Conservation (phyloP, 2,329 filamentous ascomycete genomes). For the Kalmusia sp. region DNA sequence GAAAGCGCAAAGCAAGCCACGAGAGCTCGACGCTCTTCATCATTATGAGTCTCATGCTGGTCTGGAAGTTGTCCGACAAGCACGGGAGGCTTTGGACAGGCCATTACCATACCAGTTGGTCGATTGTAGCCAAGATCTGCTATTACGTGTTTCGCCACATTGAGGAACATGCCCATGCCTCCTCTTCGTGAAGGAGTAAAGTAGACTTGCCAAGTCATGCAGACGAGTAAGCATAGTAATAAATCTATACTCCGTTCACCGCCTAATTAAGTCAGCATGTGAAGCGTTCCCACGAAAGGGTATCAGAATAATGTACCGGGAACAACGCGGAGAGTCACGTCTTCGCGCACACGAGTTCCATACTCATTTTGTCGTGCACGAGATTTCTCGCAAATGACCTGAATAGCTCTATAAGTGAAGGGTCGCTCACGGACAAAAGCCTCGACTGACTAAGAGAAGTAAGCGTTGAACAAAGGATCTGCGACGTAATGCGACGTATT, state of each 20-base stretch:
- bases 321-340: slow-evolving; percentile 10
- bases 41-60: slow-evolving; percentile 40
- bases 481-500: too few species aligned
- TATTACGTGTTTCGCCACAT: slow-evolving; percentile 14
- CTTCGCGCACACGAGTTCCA: slow-evolving; percentile 13
- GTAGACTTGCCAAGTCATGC: slow-evolving; percentile 20
- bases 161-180: slow-evolving; percentile 14
- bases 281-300: background rate
- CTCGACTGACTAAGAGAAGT: slow-evolving; percentile 4
- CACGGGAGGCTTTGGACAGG: slow-evolving; percentile 14
- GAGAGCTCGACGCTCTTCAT: slow-evolving; percentile 59
- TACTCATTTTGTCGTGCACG: slow-evolving; percentile 14
- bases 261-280: background rate
- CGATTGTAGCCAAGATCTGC: slow-evolving; percentile 17
- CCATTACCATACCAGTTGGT: background rate
- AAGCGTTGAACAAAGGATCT: background rate
- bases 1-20: slow-evolving; percentile 56
- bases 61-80: slow-evolving; percentile 8
- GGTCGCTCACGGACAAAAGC: slow-evolving; percentile 18
- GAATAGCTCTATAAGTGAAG: slow-evolving; percentile 16
- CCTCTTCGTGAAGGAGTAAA: slow-evolving; percentile 14
- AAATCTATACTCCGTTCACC: slow-evolving; percentile 23
- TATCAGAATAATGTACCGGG: slow-evolving; percentile 12
- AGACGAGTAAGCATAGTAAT: slow-evolving; percentile 18
- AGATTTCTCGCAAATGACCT: slow-evolving; percentile 5